Conservation (phyloP, 208 protist genomes). For the Trypanosoma conorhini region DNA sequence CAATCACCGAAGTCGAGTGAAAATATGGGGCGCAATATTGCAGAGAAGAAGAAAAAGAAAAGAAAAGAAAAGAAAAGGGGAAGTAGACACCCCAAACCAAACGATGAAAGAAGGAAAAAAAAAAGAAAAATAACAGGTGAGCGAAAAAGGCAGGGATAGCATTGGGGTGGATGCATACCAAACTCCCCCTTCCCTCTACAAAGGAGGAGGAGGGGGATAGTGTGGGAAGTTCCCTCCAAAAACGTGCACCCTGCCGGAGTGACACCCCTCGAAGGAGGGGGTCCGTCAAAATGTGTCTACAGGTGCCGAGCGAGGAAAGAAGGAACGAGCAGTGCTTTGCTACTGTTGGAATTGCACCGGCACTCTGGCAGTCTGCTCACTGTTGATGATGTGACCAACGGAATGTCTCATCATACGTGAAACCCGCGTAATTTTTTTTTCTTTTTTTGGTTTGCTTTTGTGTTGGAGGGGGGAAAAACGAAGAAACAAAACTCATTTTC, state of each 20-base stretch:
- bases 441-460: not conserved
- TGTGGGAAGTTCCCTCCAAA: not conserved
- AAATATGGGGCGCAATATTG: slow-evolving; percentile 1
- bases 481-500: not conserved
- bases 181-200: not conserved
- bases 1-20: slow-evolving; percentile 64
- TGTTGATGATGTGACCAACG: not conserved
- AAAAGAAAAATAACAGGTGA: slow-evolving; percentile 14
- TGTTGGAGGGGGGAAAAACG: no score
- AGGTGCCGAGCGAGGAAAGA: not conserved
- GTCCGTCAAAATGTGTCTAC: no score
- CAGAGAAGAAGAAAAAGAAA: slow-evolving; percentile 7
- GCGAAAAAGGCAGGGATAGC: not conserved
- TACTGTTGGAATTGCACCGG: slow-evolving; percentile 4
- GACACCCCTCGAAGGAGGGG: not conserved
- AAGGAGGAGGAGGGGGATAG: not conserved
- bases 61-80: slow-evolving; percentile 14
- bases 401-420: not conserved
- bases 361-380: not conserved
- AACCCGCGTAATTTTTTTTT: slow-evolving; percentile 11
- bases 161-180: not conserved
- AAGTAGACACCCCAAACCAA: not conserved
- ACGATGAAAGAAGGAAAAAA: slow-evolving; percentile 8
- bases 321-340: not conserved
- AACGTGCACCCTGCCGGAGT: not conserved